A percentile compares a stretch with the other conserved stretches of the same genome.
phyloP scores from a whole-genome alignment of 176 grass and related monocot genomes.

The Tillandsia leiboldiana region DNA sequence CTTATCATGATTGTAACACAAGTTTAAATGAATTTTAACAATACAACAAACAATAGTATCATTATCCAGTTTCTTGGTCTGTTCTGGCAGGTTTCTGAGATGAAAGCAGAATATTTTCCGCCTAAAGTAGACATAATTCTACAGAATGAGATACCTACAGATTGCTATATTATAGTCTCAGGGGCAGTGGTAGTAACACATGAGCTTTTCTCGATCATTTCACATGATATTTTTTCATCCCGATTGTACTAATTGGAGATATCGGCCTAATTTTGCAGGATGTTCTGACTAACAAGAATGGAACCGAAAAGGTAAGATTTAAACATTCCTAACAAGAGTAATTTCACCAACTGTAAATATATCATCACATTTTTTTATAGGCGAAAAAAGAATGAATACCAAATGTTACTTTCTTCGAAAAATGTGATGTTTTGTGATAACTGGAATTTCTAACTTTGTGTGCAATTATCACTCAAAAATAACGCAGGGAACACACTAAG shows the following conservation, averaged over 20 bases:
- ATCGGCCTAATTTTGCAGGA: constrained; percentile 8
- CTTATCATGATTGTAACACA: too few species aligned
- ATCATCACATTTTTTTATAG: neutral
- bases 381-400: neutral
- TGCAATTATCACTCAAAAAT: neutral
- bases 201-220: neutral
- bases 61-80: too few species aligned
- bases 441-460: neutral
- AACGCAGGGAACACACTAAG: neutral
- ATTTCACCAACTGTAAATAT: neutral
- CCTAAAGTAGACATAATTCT: constrained; percentile 41
- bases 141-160: constrained; percentile 33
- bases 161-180: constrained; percentile 45
- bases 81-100: constrained; percentile 24
- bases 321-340: neutral
- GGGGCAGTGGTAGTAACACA: constrained; percentile 26
- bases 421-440: neutral
- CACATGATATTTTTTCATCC: neutral
- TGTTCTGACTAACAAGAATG: constrained; percentile 9
- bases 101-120: constrained; percentile 36
- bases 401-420: neutral
- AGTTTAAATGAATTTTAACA: too few species aligned
- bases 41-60: too few species aligned
- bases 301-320: constrained; percentile 11
- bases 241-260: neutral